Conservation (phyloP, 169 alveolate genomes). For the Plasmodium vivax region DNA sequence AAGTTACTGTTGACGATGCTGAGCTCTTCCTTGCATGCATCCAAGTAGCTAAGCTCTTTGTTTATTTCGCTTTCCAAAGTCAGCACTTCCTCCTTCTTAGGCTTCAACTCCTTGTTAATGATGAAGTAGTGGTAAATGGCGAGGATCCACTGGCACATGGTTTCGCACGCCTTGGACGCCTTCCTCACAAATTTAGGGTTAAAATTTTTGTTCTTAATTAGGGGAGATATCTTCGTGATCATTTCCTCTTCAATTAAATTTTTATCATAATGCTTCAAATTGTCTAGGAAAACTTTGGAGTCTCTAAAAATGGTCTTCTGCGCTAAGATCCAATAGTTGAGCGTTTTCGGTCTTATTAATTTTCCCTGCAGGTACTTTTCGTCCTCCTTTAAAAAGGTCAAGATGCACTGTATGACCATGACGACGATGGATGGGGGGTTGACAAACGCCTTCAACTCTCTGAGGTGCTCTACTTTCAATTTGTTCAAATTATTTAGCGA, state of each 20-base stretch:
- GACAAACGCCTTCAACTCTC: slow-evolving; percentile 72
- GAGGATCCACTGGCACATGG: slow-evolving; percentile 74
- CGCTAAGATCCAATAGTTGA: slow-evolving; percentile 73
- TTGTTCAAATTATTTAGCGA: slow-evolving; percentile 59
- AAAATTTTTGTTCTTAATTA: slow-evolving; percentile 68
- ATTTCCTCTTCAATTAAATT: slow-evolving; percentile 70
- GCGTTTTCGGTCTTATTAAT: slow-evolving; percentile 29
- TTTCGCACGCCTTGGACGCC: slow-evolving; percentile 74
- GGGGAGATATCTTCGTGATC: slow-evolving; percentile 45
- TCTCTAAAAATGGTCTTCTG: slow-evolving; percentile 72
- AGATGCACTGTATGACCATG: slow-evolving; percentile 69
- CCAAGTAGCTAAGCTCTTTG: slow-evolving; percentile 40
- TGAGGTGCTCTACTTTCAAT: slow-evolving; percentile 69
- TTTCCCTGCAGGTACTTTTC: slow-evolving; percentile 65
- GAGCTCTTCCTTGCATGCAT: slow-evolving; percentile 32
- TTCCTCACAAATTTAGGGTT: slow-evolving; percentile 71
- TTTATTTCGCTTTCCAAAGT: slow-evolving; percentile 59
- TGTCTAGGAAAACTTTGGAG: slow-evolving; percentile 57
- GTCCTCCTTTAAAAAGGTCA: slow-evolving; percentile 67
- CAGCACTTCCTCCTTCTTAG: slow-evolving; percentile 57
- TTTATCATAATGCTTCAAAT: slow-evolving; percentile 55
- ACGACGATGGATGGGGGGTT: slow-evolving; percentile 68
- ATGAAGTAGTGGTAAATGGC: slow-evolving; percentile 65
- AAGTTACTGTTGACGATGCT: slow-evolving; percentile 23
- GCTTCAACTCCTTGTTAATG: slow-evolving; percentile 68